These are phyloP conservation scores for Anaeromyces robustus DNA, from an alignment of 192 early-diverging fungal species.

Conservation along the genomic window DNA sequence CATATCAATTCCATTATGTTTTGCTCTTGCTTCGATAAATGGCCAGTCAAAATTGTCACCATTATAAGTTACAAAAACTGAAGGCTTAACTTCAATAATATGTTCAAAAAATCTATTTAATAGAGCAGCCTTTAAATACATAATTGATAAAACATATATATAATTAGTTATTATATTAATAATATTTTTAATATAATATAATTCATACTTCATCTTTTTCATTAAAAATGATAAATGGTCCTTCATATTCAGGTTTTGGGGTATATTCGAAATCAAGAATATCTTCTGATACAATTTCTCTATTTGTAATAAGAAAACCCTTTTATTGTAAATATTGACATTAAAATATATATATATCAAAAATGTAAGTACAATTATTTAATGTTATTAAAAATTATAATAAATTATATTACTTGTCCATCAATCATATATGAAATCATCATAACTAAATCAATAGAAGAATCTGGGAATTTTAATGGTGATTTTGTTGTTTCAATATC, in stretches of 20 bases:
- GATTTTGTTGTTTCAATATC: conserved; percentile 98
- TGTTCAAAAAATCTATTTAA: conserved; percentile 84
- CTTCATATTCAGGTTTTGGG: conserved; percentile 85
- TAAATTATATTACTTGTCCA: conserved; percentile 47
- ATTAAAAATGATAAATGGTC: conserved; percentile 94
- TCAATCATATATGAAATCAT: conserved; percentile 99
- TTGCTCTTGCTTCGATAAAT: conserved; percentile 76
- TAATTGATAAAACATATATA: too few relatives aligned
- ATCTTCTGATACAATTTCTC: conserved; percentile 80
- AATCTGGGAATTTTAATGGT: conserved; percentile 94
- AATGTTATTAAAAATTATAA: too few relatives aligned
- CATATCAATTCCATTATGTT: conserved; percentile 70
- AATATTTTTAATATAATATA: too few relatives aligned
- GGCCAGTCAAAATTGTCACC: conserved; percentile 99
- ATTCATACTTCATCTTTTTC: conserved; percentile 69
- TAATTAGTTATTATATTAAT: too few relatives aligned
- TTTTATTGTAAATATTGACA: too few relatives aligned
- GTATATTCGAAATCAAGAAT: conserved; percentile 98
- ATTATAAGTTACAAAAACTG: conserved; percentile 92
- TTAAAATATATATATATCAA: too few relatives aligned
- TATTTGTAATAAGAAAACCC: conserved; percentile 94
- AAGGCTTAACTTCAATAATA: conserved; percentile 63
- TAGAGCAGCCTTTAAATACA: conserved; percentile 28
- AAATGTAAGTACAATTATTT: too few relatives aligned
- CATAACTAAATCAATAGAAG: conserved; percentile 81